These are phyloP conservation scores for Rhinocladiella similis DNA, from an alignment of 2,329 filamentous ascomycete genomes.

Conservation along the genomic window DNA sequence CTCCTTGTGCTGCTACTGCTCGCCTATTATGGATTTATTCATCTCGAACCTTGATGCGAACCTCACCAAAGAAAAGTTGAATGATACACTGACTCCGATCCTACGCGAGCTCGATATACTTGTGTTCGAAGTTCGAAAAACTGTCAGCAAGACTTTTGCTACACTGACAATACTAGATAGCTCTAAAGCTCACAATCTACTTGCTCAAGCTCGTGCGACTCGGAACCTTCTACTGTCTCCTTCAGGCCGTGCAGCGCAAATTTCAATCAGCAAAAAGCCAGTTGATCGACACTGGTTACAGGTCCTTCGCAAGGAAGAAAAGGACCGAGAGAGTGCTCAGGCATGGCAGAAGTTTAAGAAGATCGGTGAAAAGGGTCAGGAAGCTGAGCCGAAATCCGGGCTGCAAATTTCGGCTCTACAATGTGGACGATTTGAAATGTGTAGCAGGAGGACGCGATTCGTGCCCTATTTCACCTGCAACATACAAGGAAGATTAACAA, in stretches of 20 bases:
- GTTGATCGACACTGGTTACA: constrained; percentile 38
- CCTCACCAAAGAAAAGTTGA: constrained; percentile 45
- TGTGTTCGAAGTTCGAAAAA: constrained; percentile 47
- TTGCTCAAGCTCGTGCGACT: constrained; percentile 33
- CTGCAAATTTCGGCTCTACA: constrained; percentile 49
- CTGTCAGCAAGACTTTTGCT: constrained; percentile 41
- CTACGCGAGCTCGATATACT: constrained; percentile 42
- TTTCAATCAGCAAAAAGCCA: constrained; percentile 36
- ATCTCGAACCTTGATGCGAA: constrained; percentile 44
- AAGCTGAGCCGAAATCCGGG: constrained; percentile 30
- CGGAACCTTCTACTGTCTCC: constrained; percentile 17
- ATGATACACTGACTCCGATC: constrained; percentile 40
- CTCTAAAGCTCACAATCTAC: constrained; percentile 43
- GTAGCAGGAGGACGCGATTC: constrained; percentile 55
- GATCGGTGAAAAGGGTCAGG: constrained; percentile 29
- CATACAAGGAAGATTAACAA: neutral
- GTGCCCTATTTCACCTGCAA: constrained; percentile 49
- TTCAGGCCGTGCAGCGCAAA: constrained; percentile 27
- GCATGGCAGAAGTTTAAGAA: constrained; percentile 10
- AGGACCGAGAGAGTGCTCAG: neutral
- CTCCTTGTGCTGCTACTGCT: too few species aligned
- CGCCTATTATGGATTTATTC: constrained; percentile 48
- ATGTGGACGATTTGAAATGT: constrained; percentile 34
- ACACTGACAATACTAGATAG: constrained; percentile 48
- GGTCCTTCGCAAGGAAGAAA: constrained; percentile 11